Evolutionary conservation across 306 rosid genomes (phyloP).

Genomic region (Begonia loranthoides): DNA sequence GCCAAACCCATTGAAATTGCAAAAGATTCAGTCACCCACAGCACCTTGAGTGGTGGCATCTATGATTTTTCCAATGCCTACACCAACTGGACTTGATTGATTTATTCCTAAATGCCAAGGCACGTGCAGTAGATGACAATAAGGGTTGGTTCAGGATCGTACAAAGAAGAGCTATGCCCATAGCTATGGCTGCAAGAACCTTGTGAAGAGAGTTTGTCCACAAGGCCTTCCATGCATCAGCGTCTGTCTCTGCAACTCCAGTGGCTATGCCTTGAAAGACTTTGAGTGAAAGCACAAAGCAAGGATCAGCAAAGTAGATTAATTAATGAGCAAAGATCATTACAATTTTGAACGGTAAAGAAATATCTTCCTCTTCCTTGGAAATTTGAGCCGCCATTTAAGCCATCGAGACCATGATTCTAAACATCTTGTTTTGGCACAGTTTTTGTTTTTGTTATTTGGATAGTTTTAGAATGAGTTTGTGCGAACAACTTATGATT

Average conservation of each 20-base stretch:
- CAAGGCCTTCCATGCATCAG: slow-evolving; percentile 69
- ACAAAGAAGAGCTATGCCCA: slow-evolving; percentile 70
- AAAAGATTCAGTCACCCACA: slow-evolving; percentile 55
- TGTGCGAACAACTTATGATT: too few species aligned
- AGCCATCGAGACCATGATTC: too few species aligned
- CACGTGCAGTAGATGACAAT: slow-evolving; percentile 25
- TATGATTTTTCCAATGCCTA: slow-evolving; percentile 69
- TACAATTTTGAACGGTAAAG: too few species aligned
- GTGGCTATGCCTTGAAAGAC: slow-evolving; percentile 73
- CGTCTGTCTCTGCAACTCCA: slow-evolving; percentile 62
- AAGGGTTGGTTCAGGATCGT: slow-evolving; percentile 63
- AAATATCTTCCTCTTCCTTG: too few species aligned
- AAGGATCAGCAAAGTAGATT: slow-evolving; percentile 51
- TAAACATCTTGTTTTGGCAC: too few species aligned
- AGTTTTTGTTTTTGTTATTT: too few species aligned
- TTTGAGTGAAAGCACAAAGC: slow-evolving; percentile 65
- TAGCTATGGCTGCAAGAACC: slow-evolving; percentile 65
- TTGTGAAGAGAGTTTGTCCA: slow-evolving; percentile 83
- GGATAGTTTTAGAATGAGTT: too few species aligned
- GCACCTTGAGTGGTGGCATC: slow-evolving; percentile 52
- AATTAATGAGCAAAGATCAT: too few species aligned
- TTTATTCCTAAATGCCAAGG: slow-evolving; percentile 43
- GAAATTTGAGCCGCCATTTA: too few species aligned
- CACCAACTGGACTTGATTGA: slow-evolving; percentile 55
- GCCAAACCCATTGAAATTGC: slow-evolving; percentile 75